Percentiles rank a stretch among this genome's conserved stretches.
phyloP scores from a whole-genome alignment of 164 flowering plant species.

The Litsea cubeba region DNA sequence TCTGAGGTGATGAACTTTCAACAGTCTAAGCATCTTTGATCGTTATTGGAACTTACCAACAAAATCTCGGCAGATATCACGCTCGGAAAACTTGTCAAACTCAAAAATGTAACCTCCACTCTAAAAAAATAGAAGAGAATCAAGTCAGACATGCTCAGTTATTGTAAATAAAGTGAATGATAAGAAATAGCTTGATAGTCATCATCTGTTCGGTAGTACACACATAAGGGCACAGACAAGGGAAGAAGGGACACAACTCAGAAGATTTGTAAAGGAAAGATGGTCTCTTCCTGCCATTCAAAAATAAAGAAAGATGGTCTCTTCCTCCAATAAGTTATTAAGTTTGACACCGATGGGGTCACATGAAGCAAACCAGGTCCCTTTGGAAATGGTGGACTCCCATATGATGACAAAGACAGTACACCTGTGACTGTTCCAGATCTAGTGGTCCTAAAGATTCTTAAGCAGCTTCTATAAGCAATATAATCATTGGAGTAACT shows the following conservation, averaged over 20 bases:
- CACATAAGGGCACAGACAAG: no score
- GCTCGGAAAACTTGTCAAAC: constrained; percentile 68
- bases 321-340: neutral
- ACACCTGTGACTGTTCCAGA: no score
- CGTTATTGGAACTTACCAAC: constrained; percentile 49
- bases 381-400: no score
- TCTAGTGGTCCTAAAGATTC: no score
- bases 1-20: neutral
- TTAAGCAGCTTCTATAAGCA: no score
- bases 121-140: constrained; percentile 27
- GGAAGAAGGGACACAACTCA: neutral
- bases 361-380: no score
- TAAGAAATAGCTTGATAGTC: neutral
- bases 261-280: neutral
- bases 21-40: neutral
- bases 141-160: constrained; percentile 1
- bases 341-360: no score
- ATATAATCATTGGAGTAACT: no score
- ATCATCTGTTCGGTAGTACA: no score
- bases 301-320: neutral
- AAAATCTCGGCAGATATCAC: constrained; percentile 77
- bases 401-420: no score
- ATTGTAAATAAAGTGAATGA: neutral
- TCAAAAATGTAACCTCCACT: constrained; percentile 74
- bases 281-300: neutral